Base-by-base conservation (phyloP, 2,329 filamentous ascomycete genomes). In the Neonectria ditissima region DNA sequence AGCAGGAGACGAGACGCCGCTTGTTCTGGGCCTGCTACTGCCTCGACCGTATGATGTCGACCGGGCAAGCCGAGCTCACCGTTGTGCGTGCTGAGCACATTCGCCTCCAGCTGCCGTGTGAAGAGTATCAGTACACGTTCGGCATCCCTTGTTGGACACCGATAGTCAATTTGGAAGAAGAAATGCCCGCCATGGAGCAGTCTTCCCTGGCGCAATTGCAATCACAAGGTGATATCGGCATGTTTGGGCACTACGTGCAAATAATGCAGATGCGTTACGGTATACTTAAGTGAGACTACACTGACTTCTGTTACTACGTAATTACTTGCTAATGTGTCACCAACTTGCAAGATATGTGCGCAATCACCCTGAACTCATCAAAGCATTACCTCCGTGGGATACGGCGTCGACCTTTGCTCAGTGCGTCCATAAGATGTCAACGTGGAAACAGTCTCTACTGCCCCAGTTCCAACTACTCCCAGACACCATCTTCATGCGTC, bases 41-140 rank as follows among this genome's bases (percentile, higher is more conserved):
- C 14, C 48, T 59, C 26, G 56, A 59, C 41, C 56, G 56, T 10
- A 59, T 59, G 56, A 59, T 59, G 56, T 52, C 56, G 10, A 59
- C 56, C 4, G 48, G 56, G 7, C 4, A 53, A 22, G 53, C 56
- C 5, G 56, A 59, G 14, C 28, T 59, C 1, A 26, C 45, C 2
- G 37, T 53, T 10, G 16, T 59, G 22, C 47, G 56, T 1, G 26
- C 28, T 18, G 56, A 59, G 56, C 56, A 59, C 39, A 44, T 59
- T 16, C 48, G 47, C 39, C 47, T 59, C 5, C 56, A 51, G 28
- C 10, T 59, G n/a, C 56, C 56, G 20, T 59, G 56, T 18, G 56
- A 52, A 43, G 56, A 59, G 18, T 41, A 59, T 10, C 48, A 59
- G n/a, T 59, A 52, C 50, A 7, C 37, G 11, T 53, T 45, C 22